These are phyloP conservation scores for Pittosporum tobira DNA, from an alignment of 129 eudicot genomes.

Conservation along the genomic window DNA sequence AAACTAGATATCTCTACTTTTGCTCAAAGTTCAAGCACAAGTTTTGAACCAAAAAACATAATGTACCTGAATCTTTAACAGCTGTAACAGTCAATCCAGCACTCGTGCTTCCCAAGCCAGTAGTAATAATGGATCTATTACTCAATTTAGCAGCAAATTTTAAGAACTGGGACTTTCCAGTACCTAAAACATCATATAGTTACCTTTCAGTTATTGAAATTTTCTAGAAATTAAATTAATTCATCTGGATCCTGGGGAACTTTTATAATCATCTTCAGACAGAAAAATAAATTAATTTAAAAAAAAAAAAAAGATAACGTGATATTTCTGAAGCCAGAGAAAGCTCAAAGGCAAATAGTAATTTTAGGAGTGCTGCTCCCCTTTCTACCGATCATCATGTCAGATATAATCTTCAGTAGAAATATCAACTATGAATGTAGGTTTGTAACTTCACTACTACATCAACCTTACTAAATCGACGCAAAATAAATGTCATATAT, in stretches of 20 bases:
- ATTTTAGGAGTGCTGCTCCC: not conserved
- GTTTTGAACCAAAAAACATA: not conserved
- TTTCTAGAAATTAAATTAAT: not conserved
- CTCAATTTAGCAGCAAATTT: conserved; percentile 95
- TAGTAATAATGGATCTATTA: conserved; percentile 93
- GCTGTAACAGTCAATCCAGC: conserved; percentile 99
- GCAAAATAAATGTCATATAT: not conserved
- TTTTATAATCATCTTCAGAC: not conserved
- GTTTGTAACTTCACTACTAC: not conserved
- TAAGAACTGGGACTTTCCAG: conserved; percentile 94
- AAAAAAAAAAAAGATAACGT: no score
- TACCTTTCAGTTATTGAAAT: not conserved
- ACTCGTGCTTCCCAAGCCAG: conserved; percentile 98
- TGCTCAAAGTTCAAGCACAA: conserved; percentile 3
- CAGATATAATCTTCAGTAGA: not conserved
- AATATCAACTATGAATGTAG: not conserved
- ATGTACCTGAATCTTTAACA: conserved; percentile 81
- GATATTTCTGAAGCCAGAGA: no score
- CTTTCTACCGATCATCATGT: not conserved
- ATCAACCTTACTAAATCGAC: not conserved
- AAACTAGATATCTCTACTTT: not conserved
- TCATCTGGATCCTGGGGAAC: no score
- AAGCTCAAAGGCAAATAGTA: no score
- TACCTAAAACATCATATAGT: conserved; percentile 38
- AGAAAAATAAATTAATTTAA: not conserved